These are phyloP conservation scores for Lactarius tabidus DNA, from an alignment of 768 basidiomycete genomes.

Conservation along the genomic window DNA sequence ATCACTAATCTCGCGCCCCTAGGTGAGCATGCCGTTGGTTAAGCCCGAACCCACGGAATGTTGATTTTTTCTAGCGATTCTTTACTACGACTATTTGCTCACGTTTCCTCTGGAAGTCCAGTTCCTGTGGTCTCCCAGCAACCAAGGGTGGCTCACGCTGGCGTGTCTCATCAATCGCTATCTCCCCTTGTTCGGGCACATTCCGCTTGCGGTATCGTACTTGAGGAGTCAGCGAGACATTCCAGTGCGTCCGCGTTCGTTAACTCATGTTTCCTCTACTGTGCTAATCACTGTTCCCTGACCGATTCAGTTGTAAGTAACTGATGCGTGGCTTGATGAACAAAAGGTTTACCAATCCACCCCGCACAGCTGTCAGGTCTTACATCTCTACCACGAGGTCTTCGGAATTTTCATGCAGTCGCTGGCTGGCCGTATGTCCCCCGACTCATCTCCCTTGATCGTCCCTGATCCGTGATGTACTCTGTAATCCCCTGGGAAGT, in stretches of 20 bases:
- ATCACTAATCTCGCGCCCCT: not conserved
- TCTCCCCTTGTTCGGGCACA: constrained; percentile 38
- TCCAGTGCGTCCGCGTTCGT: constrained; percentile 3
- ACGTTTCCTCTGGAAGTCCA: constrained; percentile 37
- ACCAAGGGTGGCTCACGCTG: constrained; percentile 37
- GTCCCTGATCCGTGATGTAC: not conserved
- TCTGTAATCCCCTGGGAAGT: not conserved
- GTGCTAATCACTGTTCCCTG: not conserved
- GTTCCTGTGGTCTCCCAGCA: constrained; percentile 42
- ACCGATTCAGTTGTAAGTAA: constrained; percentile 11
- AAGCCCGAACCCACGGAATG: not conserved
- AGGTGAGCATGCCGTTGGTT: not conserved
- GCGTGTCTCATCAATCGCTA: constrained; percentile 52
- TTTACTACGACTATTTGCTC: constrained; percentile 34
- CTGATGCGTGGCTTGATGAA: not conserved
- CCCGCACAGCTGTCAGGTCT: not conserved
- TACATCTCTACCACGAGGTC: constrained; percentile 1
- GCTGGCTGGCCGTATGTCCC: constrained; percentile 2
- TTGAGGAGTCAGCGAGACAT: not conserved
- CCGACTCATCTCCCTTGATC: not conserved
- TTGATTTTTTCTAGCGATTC: constrained; percentile 24
- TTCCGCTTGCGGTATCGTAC: constrained; percentile 28
- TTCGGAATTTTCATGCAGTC: constrained; percentile 4
- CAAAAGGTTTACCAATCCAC: not conserved
- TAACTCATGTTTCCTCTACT: not conserved